These are phyloP conservation scores for Plectosphaerella sp. DNA, from an alignment of 2,329 filamentous ascomycete genomes.

Conservation along the genomic window DNA sequence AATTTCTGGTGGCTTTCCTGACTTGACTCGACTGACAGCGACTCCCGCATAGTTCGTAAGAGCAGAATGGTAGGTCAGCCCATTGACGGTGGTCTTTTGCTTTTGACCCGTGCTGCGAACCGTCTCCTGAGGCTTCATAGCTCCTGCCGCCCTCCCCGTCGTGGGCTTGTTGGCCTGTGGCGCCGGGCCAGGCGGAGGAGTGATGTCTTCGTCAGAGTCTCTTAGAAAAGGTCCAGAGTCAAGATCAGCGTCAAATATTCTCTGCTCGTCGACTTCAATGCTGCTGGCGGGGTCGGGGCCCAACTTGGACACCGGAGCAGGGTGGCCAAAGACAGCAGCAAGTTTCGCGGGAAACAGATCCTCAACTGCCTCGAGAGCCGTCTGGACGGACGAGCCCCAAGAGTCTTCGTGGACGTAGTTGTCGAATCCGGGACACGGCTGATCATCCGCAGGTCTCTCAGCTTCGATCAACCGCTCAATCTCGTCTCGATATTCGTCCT, in stretches of 20 bases:
- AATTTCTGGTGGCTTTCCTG: constrained; percentile 28
- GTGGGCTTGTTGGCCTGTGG: too few species aligned
- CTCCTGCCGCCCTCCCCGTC: too few species aligned
- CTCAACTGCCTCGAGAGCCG: constrained; percentile 76
- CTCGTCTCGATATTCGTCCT: constrained; percentile 72
- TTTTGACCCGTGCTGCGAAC: too few species aligned
- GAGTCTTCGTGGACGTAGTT: constrained; percentile 55
- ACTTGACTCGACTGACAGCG: constrained; percentile 32
- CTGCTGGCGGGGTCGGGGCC: constrained; percentile 32
- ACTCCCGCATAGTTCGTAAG: constrained; percentile 2
- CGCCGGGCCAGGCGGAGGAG: background rate
- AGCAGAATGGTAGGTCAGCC: constrained; percentile 9
- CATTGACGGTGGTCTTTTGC: constrained; percentile 5
- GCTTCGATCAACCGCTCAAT: constrained; percentile 58
- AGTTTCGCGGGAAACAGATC: constrained; percentile 76
- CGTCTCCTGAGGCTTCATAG: too few species aligned
- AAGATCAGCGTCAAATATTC: constrained; percentile 42
- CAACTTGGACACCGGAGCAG: constrained; percentile 19
- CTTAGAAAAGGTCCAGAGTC: constrained; percentile 44
- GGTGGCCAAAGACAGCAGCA: constrained; percentile 37
- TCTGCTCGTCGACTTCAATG: constrained; percentile 62
- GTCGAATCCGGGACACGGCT: constrained; percentile 52
- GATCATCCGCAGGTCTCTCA: constrained; percentile 51
- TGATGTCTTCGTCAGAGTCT: constrained; percentile 50
- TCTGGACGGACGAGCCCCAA: constrained; percentile 61